Evolutionary conservation across 495 filamentous ascomycete species (phyloP).

Genomic region (Monascus purpureus): DNA sequence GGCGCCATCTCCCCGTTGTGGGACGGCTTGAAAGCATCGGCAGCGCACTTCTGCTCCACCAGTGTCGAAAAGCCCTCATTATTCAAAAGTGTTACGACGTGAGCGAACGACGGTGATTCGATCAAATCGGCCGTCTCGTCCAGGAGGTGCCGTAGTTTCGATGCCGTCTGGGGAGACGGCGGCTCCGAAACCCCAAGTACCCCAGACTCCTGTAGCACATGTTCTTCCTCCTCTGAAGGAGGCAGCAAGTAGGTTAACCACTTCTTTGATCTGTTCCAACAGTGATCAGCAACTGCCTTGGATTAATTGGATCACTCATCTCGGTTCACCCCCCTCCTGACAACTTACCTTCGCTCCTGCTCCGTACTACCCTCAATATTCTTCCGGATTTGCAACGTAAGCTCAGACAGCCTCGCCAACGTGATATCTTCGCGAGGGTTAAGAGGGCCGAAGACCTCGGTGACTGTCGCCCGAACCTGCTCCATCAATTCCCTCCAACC

Average conservation of each 20-base stretch:
- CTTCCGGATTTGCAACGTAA: constrained; percentile 64
- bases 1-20: constrained; percentile 28
- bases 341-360: constrained; percentile 44
- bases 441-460: constrained; percentile 69
- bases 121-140: constrained; percentile 94
- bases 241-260: constrained; percentile 86
- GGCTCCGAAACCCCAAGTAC: constrained; percentile 43
- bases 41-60: constrained; percentile 60
- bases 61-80: constrained; percentile 75
- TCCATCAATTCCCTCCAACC: constrained; percentile 74
- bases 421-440: constrained; percentile 82
- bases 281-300: too few relatives aligned
- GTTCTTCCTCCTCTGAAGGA: constrained; percentile 56
- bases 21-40: constrained; percentile 59
- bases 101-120: constrained; percentile 78
- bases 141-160: constrained; percentile 67
- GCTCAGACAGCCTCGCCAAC: constrained; percentile 58
- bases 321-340: constrained; percentile 1
- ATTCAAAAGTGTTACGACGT: constrained; percentile 71
- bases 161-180: constrained; percentile 26
- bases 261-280: constrained; percentile 31
- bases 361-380: constrained; percentile 69
- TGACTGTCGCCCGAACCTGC: constrained; percentile 65
- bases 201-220: constrained; percentile 72
- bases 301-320: constrained; percentile 4